Percentiles rank a stretch among this genome's conserved stretches.
Conservation (phyloP, 2,329 filamentous ascomycete species). For the Byssochlamys sp. region DNA sequence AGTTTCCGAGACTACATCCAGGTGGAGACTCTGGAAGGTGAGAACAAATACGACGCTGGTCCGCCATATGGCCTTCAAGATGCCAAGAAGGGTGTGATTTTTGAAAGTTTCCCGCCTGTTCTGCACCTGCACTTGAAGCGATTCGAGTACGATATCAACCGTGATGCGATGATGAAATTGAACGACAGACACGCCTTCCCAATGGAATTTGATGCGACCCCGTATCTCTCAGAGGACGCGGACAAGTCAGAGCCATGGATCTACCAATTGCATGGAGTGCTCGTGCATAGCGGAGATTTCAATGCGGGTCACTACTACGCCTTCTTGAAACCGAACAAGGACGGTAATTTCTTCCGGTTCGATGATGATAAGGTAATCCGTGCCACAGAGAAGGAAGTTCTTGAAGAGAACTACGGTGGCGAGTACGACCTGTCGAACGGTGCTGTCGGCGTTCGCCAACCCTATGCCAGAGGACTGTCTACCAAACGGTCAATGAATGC, state of each 20-base stretch:
- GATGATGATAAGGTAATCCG: slow-evolving; percentile 96
- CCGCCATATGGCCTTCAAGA: slow-evolving; percentile 88
- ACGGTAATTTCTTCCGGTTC: slow-evolving; percentile 91
- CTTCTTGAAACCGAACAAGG: slow-evolving; percentile 84
- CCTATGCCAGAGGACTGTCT: slow-evolving; percentile 54
- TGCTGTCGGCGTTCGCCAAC: slow-evolving; percentile 50
- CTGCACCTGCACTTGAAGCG: slow-evolving; percentile 91
- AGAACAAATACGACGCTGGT: slow-evolving; percentile 94
- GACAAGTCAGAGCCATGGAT: slow-evolving; percentile 81
- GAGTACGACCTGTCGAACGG: slow-evolving; percentile 59
- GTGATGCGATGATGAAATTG: slow-evolving; percentile 98
- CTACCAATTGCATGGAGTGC: slow-evolving; percentile 86
- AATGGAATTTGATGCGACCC: slow-evolving; percentile 53
- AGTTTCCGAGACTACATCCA: slow-evolving; percentile 95
- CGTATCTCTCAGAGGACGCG: slow-evolving; percentile 76
- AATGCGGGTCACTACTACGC: slow-evolving; percentile 98
- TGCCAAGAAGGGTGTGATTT: slow-evolving; percentile 95
- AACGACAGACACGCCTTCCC: slow-evolving; percentile 42
- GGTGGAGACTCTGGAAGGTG: slow-evolving; percentile 91
- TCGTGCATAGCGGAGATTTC: slow-evolving; percentile 91
- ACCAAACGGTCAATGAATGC: slow-evolving; percentile 70
- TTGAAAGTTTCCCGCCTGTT: slow-evolving; percentile 87
- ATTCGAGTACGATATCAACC: slow-evolving; percentile 93
- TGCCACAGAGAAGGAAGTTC: slow-evolving; percentile 77
- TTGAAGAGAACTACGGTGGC: slow-evolving; percentile 94